phyloP scores from a whole-genome alignment of 2,329 filamentous ascomycete genomes.

The Gaeumannomyces sp. region DNA sequence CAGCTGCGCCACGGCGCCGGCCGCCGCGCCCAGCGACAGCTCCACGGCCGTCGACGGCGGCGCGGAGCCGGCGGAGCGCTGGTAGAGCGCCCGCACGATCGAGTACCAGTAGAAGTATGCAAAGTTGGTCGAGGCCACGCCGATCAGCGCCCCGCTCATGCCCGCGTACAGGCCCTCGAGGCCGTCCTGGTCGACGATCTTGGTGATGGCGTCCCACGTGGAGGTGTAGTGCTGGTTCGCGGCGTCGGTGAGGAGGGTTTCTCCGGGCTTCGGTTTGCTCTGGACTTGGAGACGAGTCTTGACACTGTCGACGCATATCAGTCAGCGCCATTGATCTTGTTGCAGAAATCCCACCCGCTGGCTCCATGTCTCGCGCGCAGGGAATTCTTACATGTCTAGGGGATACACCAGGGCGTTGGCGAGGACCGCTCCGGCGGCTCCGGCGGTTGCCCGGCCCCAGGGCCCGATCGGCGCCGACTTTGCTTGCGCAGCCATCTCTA shows the following conservation, averaged over 20 bases:
- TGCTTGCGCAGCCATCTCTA: slow-evolving; percentile 48
- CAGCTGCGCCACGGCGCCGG: slow-evolving; percentile 85
- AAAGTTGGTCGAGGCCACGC: slow-evolving; percentile 96
- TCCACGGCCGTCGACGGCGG: slow-evolving; percentile 75
- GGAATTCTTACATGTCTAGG: slow-evolving; percentile 74
- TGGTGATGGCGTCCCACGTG: slow-evolving; percentile 80
- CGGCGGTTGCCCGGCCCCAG: slow-evolving; percentile 89
- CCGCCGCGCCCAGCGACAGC: slow-evolving; percentile 75
- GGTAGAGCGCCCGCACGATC: slow-evolving; percentile 74
- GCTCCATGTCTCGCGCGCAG: background rate
- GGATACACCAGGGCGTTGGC: slow-evolving; percentile 96
- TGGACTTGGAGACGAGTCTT: slow-evolving; percentile 97
- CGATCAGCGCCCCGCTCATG: slow-evolving; percentile 77
- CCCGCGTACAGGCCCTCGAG: slow-evolving; percentile 79
- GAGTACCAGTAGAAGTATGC: slow-evolving; percentile 99
- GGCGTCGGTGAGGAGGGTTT: slow-evolving; percentile 36
- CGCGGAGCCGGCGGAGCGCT: slow-evolving; percentile 40
- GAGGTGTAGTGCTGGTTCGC: slow-evolving; percentile 72
- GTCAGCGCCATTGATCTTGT: background rate
- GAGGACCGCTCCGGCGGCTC: slow-evolving; percentile 85
- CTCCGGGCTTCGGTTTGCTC: slow-evolving; percentile 57
- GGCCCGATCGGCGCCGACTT: slow-evolving; percentile 72
- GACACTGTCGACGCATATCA: slow-evolving; percentile 51
- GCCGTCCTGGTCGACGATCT: slow-evolving; percentile 78
- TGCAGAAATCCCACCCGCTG: too few species aligned